Evolutionary conservation across 2,329 filamentous ascomycete genomes (phyloP).

Genomic region (Thelonectria rubi): DNA sequence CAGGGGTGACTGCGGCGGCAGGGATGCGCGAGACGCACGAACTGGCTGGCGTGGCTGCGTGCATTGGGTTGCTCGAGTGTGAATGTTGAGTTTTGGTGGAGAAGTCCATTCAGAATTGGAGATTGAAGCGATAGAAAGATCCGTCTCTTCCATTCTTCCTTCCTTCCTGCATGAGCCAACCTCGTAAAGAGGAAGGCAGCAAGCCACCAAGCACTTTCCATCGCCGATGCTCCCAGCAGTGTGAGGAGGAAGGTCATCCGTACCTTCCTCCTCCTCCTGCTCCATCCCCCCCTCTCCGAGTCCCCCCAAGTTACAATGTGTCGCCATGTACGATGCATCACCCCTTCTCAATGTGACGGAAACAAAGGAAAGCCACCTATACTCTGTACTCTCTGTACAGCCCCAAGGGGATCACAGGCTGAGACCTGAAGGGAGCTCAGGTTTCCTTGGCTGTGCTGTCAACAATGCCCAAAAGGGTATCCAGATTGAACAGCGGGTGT

Average conservation of each 20-base stretch:
- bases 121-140: conserved; percentile 12
- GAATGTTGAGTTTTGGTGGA: conserved; percentile 34
- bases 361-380: neutral
- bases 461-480: conserved; percentile 2
- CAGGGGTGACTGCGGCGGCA: conserved; percentile 37
- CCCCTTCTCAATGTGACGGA: neutral
- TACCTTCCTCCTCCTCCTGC: too few relatives aligned
- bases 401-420: neutral
- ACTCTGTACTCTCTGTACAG: neutral
- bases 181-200: conserved; percentile 20
- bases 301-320: too few relatives aligned
- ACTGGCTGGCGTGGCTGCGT: conserved; percentile 38
- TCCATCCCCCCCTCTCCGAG: too few relatives aligned
- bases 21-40: conserved; percentile 43
- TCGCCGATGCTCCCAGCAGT: conserved; percentile 1
- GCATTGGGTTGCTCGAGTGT: conserved; percentile 19
- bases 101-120: conserved; percentile 11
- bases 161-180: conserved; percentile 16
- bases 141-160: conserved; percentile 22
- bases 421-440: neutral
- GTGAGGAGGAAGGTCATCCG: too few relatives aligned
- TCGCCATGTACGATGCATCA: neutral
- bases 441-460: neutral
- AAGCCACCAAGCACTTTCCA: conserved; percentile 1
- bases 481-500: neutral